Evolutionary conservation across 371 early-diverging fungal species (phyloP).

Genomic region (Mortierella sp.): DNA sequence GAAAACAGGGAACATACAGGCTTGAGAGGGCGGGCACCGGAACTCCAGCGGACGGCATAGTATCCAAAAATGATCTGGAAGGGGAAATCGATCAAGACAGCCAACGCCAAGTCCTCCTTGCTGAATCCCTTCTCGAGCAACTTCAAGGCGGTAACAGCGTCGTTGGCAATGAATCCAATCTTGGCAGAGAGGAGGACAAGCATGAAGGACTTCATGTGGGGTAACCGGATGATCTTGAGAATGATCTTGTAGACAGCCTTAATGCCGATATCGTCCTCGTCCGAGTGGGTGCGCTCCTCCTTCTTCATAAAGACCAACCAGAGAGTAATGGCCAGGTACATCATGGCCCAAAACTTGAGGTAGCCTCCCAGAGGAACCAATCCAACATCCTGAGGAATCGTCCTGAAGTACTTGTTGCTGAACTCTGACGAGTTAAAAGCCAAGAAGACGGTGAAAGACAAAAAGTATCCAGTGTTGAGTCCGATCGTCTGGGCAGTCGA

Average conservation of each 20-base stretch:
- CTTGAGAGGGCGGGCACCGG: constrained; percentile 84
- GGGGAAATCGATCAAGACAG: constrained; percentile 96
- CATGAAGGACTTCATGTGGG: constrained; percentile 84
- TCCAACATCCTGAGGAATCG: constrained; percentile 77
- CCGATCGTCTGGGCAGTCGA: constrained; percentile 98
- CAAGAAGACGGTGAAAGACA: constrained; percentile 96
- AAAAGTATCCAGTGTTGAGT: constrained; percentile 94
- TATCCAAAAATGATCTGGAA: constrained; percentile 97
- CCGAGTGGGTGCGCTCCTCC: constrained; percentile 65
- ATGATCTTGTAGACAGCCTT: constrained; percentile 65
- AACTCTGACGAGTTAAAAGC: constrained; percentile 95
- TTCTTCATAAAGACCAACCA: constrained; percentile 85
- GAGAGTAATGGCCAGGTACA: constrained; percentile 88
- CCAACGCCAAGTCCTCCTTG: constrained; percentile 94
- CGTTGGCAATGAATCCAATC: constrained; percentile 96
- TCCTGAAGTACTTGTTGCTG: constrained; percentile 92
- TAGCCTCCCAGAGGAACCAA: constrained; percentile 87
- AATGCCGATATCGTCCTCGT: constrained; percentile 70
- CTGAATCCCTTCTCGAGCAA: constrained; percentile 94
- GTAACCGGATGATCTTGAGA: constrained; percentile 46
- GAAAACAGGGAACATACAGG: constrained; percentile 80
- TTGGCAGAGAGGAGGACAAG: constrained; percentile 86
- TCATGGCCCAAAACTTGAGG: constrained; percentile 92
- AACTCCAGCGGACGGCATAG: constrained; percentile 96
- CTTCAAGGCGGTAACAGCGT: constrained; percentile 93